These are phyloP conservation scores for Trifolium subterraneum DNA, from an alignment of 306 rosid species.

Conservation along the genomic window DNA sequence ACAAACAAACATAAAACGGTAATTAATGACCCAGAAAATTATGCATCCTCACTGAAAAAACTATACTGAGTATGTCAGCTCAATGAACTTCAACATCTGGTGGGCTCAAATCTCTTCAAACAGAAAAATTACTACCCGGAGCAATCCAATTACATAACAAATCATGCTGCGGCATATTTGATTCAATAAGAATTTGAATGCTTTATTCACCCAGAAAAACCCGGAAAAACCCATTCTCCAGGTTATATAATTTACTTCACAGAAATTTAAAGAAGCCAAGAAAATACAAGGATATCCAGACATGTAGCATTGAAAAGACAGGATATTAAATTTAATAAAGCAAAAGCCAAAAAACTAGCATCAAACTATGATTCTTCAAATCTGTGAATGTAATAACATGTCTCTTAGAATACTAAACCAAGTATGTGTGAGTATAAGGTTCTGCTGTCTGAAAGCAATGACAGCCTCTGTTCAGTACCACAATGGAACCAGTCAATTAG, in stretches of 20 bases:
- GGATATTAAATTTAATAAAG: background rate
- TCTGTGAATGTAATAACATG: background rate
- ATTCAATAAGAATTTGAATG: background rate
- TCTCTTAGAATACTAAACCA: slow-evolving; percentile 5
- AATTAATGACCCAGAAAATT: slow-evolving; percentile 11
- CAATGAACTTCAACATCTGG: slow-evolving; percentile 23
- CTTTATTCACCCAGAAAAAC: background rate
- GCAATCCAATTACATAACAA: slow-evolving; percentile 21
- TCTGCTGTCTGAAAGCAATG: background rate
- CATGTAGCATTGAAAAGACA: background rate
- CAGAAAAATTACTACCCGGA: slow-evolving; percentile 1
- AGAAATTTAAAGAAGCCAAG: background rate
- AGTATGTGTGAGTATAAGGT: background rate
- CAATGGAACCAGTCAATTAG: background rate
- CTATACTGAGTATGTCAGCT: background rate
- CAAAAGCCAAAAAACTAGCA: slow-evolving; percentile 20
- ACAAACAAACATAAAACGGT: too few species aligned
- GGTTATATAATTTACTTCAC: background rate
- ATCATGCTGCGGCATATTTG: background rate
- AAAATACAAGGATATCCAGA: background rate
- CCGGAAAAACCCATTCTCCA: background rate
- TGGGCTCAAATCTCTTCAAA: slow-evolving; percentile 20
- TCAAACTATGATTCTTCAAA: background rate
- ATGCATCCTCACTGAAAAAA: slow-evolving; percentile 6
- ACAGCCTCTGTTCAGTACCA: background rate